phyloP scores from a whole-genome alignment of 2,329 filamentous ascomycete genomes.

The Monosporascus sp. region DNA sequence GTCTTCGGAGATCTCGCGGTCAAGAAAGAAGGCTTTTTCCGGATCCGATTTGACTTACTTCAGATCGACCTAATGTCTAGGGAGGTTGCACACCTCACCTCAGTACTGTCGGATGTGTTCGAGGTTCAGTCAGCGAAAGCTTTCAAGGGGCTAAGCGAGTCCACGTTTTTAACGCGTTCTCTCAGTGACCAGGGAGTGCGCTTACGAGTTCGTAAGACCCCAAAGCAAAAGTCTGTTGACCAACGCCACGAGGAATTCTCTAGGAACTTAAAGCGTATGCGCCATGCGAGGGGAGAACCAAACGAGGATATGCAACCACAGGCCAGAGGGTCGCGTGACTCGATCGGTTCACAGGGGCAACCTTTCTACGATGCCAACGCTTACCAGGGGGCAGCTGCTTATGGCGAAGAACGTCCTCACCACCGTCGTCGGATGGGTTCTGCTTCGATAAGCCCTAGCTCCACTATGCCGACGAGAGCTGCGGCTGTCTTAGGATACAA shows the following conservation, averaged over 20 bases:
- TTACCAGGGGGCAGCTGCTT: neutral
- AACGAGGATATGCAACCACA: neutral
- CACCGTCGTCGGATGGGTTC: neutral
- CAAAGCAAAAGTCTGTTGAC: constrained; percentile 50
- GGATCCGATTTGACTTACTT: constrained; percentile 72
- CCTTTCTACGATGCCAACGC: neutral
- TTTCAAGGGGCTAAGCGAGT: constrained; percentile 76
- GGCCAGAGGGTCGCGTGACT: neutral
- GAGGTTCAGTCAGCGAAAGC: constrained; percentile 60
- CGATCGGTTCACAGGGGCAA: neutral
- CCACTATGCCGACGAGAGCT: neutral
- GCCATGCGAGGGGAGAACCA: neutral
- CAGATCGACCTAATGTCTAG: constrained; percentile 46
- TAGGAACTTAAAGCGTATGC: constrained; percentile 14
- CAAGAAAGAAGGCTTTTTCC: constrained; percentile 65
- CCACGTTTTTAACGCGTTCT: constrained; percentile 71
- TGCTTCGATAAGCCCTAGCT: neutral
- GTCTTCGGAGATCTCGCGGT: constrained; percentile 87
- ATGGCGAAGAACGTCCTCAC: neutral
- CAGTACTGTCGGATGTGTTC: constrained; percentile 51
- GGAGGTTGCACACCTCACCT: constrained; percentile 21
- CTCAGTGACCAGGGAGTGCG: constrained; percentile 87
- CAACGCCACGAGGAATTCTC: constrained; percentile 34
- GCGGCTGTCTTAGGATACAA: neutral
- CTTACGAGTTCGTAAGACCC: constrained; percentile 76